These are phyloP conservation scores for slime mould (Dictyostelium discoideum) DNA, from an alignment of 78 protist genomes.

Conservation along the genomic window DNA sequence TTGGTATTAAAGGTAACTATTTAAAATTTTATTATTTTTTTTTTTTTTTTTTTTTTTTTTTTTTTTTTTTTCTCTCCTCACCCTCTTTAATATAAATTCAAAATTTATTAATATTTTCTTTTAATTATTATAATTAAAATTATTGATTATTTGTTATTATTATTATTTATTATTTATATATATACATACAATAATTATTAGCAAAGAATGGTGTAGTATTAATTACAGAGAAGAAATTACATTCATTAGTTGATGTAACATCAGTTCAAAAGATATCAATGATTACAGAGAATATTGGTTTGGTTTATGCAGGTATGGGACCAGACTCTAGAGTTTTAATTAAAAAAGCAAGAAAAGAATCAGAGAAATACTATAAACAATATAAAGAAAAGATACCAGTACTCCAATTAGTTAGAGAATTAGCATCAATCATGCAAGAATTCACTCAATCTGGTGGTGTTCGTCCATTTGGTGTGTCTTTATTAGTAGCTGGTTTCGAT, in stretches of 20 bases:
- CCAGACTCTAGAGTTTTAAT: slow-evolving; percentile 96
- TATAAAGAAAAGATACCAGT: slow-evolving; percentile 95
- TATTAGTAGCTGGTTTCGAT: slow-evolving; percentile 96
- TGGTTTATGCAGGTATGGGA: slow-evolving; percentile 98
- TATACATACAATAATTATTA: slow-evolving; percentile 9
- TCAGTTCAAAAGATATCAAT: slow-evolving; percentile 88
- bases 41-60: too few species aligned
- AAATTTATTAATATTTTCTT: neutral
- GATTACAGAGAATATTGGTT: slow-evolving; percentile 90
- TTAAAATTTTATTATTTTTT: too few species aligned
- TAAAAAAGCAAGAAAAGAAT: slow-evolving; percentile 95
- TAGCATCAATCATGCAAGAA: slow-evolving; percentile 99
- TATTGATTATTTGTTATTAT: neutral
- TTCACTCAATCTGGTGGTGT: slow-evolving; percentile 99
- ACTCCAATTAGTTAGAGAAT: slow-evolving; percentile 92
- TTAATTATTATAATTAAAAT: too few species aligned
- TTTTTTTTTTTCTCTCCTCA: too few species aligned
- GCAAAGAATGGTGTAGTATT: slow-evolving; percentile 99
- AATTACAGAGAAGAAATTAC: slow-evolving; percentile 98
- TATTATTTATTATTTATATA: neutral
- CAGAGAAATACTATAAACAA: slow-evolving; percentile 90
- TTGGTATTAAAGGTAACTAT: slow-evolving; percentile 97
- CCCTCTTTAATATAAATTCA: neutral
- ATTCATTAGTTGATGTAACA: slow-evolving; percentile 93
- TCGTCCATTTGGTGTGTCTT: slow-evolving; percentile 99